Percentiles rank a stretch among this genome's conserved stretches.
These are phyloP conservation scores for Aspergillus costaricaensis DNA, from an alignment of 2,329 filamentous ascomycete species.

Conservation along the genomic window DNA sequence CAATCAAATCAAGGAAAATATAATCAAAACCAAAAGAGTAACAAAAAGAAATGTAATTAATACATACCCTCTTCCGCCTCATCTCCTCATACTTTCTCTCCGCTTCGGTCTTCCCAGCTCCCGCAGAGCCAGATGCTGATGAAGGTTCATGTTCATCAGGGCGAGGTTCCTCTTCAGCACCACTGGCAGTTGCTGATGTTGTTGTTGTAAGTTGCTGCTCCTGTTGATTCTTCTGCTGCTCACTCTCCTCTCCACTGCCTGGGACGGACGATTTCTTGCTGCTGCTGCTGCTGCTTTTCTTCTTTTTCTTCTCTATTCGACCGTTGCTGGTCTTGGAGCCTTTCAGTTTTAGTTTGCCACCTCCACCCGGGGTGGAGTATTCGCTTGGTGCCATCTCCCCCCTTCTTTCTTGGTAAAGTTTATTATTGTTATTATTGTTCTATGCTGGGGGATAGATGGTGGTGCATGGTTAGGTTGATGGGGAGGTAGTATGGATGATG, in stretches of 20 bases:
- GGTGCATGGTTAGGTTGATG: background rate
- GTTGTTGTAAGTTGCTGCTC: constrained; percentile 1
- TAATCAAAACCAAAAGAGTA: background rate
- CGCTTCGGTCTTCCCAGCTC: constrained; percentile 71
- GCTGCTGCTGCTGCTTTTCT: constrained; percentile 48
- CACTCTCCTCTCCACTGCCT: background rate
- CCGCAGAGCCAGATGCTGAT: background rate
- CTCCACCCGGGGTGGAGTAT: constrained; percentile 63
- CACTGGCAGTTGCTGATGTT: background rate
- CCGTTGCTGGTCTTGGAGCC: constrained; percentile 64
- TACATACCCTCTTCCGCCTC: constrained; percentile 73
- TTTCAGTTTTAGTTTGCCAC: constrained; percentile 83
- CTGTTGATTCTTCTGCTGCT: constrained; percentile 18
- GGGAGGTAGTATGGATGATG: constrained; percentile 14
- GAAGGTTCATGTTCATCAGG: constrained; percentile 8
- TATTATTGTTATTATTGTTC: background rate
- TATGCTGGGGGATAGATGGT: background rate
- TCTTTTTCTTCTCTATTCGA: constrained; percentile 51
- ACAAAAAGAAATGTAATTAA: background rate
- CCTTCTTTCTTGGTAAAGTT: background rate
- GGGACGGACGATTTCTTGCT: constrained; percentile 7
- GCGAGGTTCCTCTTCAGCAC: background rate
- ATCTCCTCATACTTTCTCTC: constrained; percentile 80
- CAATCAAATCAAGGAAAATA: constrained; percentile 6
- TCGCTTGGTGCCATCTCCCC: constrained; percentile 56